Conservation (phyloP, 177 flowering plant species). For the Vitis hybrid region DNA sequence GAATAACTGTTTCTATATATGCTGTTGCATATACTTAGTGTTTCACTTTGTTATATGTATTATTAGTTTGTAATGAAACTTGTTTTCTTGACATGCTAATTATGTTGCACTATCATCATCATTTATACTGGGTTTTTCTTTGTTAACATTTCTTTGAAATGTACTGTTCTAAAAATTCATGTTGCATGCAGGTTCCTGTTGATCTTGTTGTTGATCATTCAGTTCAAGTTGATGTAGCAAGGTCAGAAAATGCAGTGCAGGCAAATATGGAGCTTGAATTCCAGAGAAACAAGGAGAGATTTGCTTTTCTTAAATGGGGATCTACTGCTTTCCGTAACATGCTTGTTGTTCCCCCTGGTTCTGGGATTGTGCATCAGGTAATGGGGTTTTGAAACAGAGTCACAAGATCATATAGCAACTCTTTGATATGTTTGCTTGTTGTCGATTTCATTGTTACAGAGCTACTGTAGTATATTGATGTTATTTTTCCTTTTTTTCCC, state of each 20-base stretch:
- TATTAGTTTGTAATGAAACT: no score
- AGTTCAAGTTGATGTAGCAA: slow-evolving; percentile 93
- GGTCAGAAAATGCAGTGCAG: slow-evolving; percentile 90
- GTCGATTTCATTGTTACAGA: background rate
- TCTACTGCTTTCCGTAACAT: slow-evolving; percentile 84
- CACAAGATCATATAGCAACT: background rate
- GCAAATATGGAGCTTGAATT: slow-evolving; percentile 93
- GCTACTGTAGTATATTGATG: background rate
- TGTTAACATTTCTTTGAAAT: background rate
- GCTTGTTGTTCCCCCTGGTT: slow-evolving; percentile 99
- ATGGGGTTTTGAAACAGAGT: background rate
- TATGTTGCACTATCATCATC: background rate
- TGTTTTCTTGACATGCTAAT: no score
- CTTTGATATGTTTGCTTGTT: background rate
- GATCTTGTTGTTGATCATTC: slow-evolving; percentile 98
- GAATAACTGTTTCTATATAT: background rate
- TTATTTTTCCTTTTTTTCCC: background rate
- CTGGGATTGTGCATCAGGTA: slow-evolving; percentile 97
- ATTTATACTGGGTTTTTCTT: no score
- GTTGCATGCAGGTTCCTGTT: slow-evolving; percentile 80
- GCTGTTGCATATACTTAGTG: background rate
- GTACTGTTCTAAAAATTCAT: background rate
- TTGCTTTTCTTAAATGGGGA: slow-evolving; percentile 93
- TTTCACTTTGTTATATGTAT: background rate
- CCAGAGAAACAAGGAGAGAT: slow-evolving; percentile 89